phyloP scores from a whole-genome alignment of 2,329 filamentous ascomycete species.

The Calycina marina region DNA sequence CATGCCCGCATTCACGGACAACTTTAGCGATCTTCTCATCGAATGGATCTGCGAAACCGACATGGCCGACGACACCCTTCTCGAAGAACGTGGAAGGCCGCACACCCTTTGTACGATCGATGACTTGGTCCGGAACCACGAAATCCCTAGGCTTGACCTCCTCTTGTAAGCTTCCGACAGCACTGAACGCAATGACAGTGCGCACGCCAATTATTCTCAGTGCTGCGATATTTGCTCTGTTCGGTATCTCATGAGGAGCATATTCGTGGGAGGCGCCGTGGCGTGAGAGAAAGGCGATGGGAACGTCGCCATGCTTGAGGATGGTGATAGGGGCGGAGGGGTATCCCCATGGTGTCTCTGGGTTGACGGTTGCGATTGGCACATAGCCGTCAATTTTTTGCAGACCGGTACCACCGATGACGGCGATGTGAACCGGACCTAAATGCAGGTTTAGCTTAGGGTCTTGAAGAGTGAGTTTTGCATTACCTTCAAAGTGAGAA shows the following conservation, averaged over 20 bases:
- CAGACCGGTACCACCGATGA: conserved; percentile 88
- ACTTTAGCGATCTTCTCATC: conserved; percentile 64
- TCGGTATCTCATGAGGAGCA: conserved; percentile 88
- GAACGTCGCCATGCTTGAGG: conserved; percentile 68
- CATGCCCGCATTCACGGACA: conserved; percentile 59
- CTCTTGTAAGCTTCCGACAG: conserved; percentile 84
- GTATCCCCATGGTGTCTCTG: conserved; percentile 75
- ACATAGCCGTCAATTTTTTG: conserved; percentile 76
- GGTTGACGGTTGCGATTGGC: conserved; percentile 63
- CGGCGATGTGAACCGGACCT: conserved; percentile 69
- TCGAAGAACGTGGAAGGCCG: conserved; percentile 95
- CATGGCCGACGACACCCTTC: conserved; percentile 79
- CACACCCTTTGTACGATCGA: conserved; percentile 79
- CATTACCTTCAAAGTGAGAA: conserved; percentile 14
- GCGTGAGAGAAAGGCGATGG: conserved; percentile 85
- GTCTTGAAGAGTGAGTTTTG: background rate
- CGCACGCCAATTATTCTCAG: conserved; percentile 79
- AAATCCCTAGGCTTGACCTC: conserved; percentile 93
- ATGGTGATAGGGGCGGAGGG: conserved; percentile 69
- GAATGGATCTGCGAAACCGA: conserved; percentile 93
- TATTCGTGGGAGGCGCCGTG: conserved; percentile 82
- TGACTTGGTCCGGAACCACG: conserved; percentile 88
- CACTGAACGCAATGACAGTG: conserved; percentile 85
- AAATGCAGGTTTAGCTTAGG: background rate
- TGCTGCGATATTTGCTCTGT: conserved; percentile 96